Percentiles rank a stretch among this genome's conserved stretches.
Conservation (phyloP, 371 early-diverging fungal species). For the Lichtheimia ramosa region DNA sequence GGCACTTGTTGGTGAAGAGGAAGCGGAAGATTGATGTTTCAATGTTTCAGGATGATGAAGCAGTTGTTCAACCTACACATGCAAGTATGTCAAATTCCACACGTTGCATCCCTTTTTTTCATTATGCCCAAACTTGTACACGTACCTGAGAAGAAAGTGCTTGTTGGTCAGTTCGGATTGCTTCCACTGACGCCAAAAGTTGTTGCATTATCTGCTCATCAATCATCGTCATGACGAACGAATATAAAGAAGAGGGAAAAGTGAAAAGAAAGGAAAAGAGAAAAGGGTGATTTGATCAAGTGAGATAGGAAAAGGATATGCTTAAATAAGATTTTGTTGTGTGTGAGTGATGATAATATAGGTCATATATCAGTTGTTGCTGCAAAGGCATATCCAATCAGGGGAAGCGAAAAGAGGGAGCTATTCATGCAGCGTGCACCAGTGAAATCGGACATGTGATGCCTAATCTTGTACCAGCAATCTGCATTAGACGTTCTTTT, state of each 20-base stretch:
- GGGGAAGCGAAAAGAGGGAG: background rate
- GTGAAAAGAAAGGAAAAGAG: background rate
- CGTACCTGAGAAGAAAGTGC: slow-evolving; percentile 28
- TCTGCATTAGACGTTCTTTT: too few relatives aligned
- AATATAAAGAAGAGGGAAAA: slow-evolving; percentile 9
- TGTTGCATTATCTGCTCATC: slow-evolving; percentile 26
- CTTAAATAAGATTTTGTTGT: slow-evolving; percentile 8
- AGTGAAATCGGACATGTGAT: slow-evolving; percentile 1
- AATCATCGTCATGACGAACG: background rate
- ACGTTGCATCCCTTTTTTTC: too few relatives aligned
- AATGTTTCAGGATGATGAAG: background rate
- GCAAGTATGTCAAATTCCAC: background rate
- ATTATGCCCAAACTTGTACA: background rate
- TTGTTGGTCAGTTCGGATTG: slow-evolving; percentile 25
- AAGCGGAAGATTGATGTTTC: background rate
- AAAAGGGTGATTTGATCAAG: slow-evolving; percentile 1
- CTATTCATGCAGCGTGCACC: slow-evolving; percentile 1
- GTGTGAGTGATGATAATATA: background rate
- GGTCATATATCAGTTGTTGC: background rate
- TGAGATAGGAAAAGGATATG: slow-evolving; percentile 3
- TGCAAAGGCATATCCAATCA: slow-evolving; percentile 1
- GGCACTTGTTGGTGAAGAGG: slow-evolving; percentile 1
- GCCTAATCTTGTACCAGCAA: background rate
- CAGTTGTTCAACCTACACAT: slow-evolving; percentile 14
- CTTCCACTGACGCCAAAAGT: slow-evolving; percentile 30